Base-by-base conservation (phyloP, 345 rosid genomes). In the Diplotaxis tenuifolia region DNA sequence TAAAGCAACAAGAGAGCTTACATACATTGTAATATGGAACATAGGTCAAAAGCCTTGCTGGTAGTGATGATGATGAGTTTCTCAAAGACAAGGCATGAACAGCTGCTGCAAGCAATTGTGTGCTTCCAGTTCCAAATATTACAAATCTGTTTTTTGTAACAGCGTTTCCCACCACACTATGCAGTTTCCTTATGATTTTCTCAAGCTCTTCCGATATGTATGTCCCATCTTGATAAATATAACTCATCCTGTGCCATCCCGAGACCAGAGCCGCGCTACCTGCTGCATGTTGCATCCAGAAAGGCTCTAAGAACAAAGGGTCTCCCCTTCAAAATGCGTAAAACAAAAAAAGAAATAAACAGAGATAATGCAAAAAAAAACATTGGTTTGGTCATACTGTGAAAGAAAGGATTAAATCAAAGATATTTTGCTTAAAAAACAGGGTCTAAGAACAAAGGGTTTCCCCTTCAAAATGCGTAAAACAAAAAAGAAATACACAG, bases 101-200 rank as follows among this genome's bases (percentile, higher is more conserved):
- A 8, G 90, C 86, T 2, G 93, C 93, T 69, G 75, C 82, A 18
- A 92, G 85, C 61, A 92, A 81, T 15, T 89, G 90, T 34, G 92
- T 88, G 1, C 86, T 78, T 47, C 97, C 96, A 9, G 72, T 57
- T 57, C 62, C 38, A 15, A 58, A 58, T 19, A 58, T 58, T 58
- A 58, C 14, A 19, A 58, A 15, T 15, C 38, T 58, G 12, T 58
- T 58, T 27, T 58, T 38, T n/a, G 62, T 58, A 15, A 58, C 38
- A 4, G 62, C 62, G 9, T 58, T 58, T 58, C 38, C 38, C 1
- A 28, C 62, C 9, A 28, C 38, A 4, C 18, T 15, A 28, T 57
- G 62, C 38, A 57, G 62, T 32, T 57, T 57, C 21, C 62, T 28
- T 9, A 58, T 58, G 62, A 28, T 9, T 14, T 14, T 58, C 38